Evolutionary conservation across 345 rosid genomes (phyloP).

Genomic region (Rhizophora apiculata): DNA sequence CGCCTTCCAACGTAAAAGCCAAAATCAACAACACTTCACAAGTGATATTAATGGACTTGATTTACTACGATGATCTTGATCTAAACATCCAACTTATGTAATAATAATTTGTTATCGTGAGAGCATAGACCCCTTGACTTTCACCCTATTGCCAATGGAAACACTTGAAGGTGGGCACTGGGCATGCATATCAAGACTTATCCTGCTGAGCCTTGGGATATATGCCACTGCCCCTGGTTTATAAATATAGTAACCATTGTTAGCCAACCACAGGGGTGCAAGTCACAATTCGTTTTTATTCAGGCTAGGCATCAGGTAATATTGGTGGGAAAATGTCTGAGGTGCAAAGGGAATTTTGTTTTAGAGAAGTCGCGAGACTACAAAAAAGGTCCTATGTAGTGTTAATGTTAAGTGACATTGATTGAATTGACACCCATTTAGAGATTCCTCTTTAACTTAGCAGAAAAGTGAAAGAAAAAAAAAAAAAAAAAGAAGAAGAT

Average conservation of each 20-base stretch:
- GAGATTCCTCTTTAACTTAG: slow-evolving; percentile 11
- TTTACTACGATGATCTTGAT: too few relatives aligned
- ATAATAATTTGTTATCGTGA: slow-evolving; percentile 4
- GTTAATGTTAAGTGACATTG: slow-evolving; percentile 6
- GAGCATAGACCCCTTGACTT: slow-evolving; percentile 26
- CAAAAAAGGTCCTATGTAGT: not conserved
- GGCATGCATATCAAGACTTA: slow-evolving; percentile 6
- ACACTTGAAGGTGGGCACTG: slow-evolving; percentile 28
- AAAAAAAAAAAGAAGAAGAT: not conserved
- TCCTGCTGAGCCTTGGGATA: slow-evolving; percentile 17
- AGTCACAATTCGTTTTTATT: slow-evolving; percentile 4
- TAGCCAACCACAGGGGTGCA: not conserved
- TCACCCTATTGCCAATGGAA: slow-evolving; percentile 10
- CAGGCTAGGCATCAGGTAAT: not conserved
- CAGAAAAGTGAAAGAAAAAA: not conserved
- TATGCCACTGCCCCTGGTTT: slow-evolving; percentile 12
- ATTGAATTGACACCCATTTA: slow-evolving; percentile 23
- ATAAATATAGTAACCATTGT: not conserved
- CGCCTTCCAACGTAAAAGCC: too few relatives aligned
- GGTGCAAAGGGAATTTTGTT: slow-evolving; percentile 8
- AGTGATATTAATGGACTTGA: too few relatives aligned
- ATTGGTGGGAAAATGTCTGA: slow-evolving; percentile 3
- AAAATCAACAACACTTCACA: too few relatives aligned
- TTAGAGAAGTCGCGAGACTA: not conserved
- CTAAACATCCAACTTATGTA: too few relatives aligned